phyloP scores from a whole-genome alignment of 1,284 basidiomycete genomes.

The Cryptococcus sp. region DNA sequence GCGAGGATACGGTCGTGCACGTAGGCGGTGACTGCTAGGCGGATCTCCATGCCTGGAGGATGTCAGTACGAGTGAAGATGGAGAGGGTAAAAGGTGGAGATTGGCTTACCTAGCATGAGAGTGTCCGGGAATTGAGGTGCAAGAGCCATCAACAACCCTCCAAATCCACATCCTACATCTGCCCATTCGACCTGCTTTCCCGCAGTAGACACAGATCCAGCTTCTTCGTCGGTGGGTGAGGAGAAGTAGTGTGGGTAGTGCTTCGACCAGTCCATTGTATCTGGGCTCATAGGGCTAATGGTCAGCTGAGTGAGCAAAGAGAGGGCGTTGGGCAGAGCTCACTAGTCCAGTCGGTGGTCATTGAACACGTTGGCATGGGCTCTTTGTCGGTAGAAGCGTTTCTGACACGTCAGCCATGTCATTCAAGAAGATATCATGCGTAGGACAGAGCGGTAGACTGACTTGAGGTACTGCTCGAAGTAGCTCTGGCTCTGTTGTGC shows the following conservation, averaged over 20 bases:
- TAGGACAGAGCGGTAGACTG: not conserved
- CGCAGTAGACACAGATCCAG: not conserved
- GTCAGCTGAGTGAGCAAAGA: not conserved
- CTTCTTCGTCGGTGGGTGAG: slow-evolving; percentile 17
- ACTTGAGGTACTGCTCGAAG: slow-evolving; percentile 4
- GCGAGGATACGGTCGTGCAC: slow-evolving; percentile 91
- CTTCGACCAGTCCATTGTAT: slow-evolving; percentile 71
- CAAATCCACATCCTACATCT: slow-evolving; percentile 97
- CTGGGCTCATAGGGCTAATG: slow-evolving; percentile 64
- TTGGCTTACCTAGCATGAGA: slow-evolving; percentile 84
- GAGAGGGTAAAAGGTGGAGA: not conserved
- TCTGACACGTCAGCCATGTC: slow-evolving; percentile 54
- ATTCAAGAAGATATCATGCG: not conserved
- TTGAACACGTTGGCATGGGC: slow-evolving; percentile 98
- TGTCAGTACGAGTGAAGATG: not conserved
- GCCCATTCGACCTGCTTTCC: slow-evolving; percentile 72
- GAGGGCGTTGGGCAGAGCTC: slow-evolving; percentile 12
- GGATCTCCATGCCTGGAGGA: slow-evolving; percentile 84
- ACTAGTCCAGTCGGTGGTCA: slow-evolving; percentile 87
- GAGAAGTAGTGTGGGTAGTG: slow-evolving; percentile 74
- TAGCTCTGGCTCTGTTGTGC: not conserved
- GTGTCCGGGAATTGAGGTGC: slow-evolving; percentile 88
- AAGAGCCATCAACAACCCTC: slow-evolving; percentile 83
- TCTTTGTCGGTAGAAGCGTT: slow-evolving; percentile 92
- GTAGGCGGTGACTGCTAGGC: slow-evolving; percentile 93